Base-by-base conservation (phyloP, 441 rosid species). In the Erodium trifolium region DNA sequence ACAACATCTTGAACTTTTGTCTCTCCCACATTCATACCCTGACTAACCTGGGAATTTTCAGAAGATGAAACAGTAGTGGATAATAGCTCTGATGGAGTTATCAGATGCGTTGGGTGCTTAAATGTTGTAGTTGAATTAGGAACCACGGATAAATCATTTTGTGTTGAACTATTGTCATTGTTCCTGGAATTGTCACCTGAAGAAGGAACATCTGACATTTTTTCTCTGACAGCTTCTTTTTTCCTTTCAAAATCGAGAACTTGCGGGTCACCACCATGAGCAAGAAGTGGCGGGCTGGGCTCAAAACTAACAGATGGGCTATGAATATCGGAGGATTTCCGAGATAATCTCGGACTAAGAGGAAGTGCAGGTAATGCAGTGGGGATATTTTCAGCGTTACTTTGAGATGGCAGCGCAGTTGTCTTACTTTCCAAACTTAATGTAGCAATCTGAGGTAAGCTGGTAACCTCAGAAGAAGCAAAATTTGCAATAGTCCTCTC, bases 271-370 rank as follows among this genome's bases (percentile, higher is more conserved):
- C 73, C 71, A 57, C 75, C 71, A 73, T 73, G 80, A 68, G 83
- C 85, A 41, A 78, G 64, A 34, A 79, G 59, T 31, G 76, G 77
- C 43, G 76, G 17, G 47, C 63, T 72, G 23, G 80, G 76, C 67
- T 82, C 82, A 67, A 17, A 72, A 63, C 74, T 74, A 53, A 49
- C 75, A 2, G 84, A 55, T 66, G 85, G 81, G 67, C 72, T 82
- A 73, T 77, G 80, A 69, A 82, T 78, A 73, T 85, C 92, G 67
- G 95, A 85, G 71, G 84, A 74, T 64, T 75, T 83, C 23, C 41
- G 78, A 51, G 90, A 81, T 23, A 85, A 77, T 69, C 78, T 79
- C 51, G 90, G 94, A 81, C 87, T 87, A 77, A 78, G 68, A 65
- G 85, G 86, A 76, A 75, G 76, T 9, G 85, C 78, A 69, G 82